Evolutionary conservation across 208 protist genomes (phyloP), one percentile per base, ranked within the genome.

Genomic region (Leishmania turanica): DNA sequence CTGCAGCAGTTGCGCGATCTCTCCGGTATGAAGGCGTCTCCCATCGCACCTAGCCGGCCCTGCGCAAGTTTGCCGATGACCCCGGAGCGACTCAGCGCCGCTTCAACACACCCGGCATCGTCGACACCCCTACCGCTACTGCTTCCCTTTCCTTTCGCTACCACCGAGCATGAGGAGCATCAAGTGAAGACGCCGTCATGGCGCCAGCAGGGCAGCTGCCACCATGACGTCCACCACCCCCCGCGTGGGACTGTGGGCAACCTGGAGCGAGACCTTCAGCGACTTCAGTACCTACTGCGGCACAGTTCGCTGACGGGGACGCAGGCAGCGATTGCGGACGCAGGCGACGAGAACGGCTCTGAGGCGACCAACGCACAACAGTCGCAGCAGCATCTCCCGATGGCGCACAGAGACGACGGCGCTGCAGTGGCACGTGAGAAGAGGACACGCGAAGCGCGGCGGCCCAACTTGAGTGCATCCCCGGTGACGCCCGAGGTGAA

Each of bases 1-100:
- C 40, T 86, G 56, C 64, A 86, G 56, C 82, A 86, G 78, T 60
- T 86, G 24, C 72, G 77, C 17, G 82, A 82, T 19, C 78, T 86
- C 31, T 86, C 82, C 17, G 77, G 71, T 19, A 69, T 85, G 37
- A 79, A 65, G 8, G 78, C 77, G 60, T 86, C 82, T 7, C 82
- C 82, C 1, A 86, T 86, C 42, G n/a, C 82, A 13, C 77, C 82
- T 45, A 53, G 75, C 5, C 82, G 69, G 19, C 31, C 78, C 31
- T 82, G 77, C 66, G 51, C 72, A 9, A 86, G 82, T 17, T 40
- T 86, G 72, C 78, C 72, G 13, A 66, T 31, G 13, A 86, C 78
- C 37, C 82, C 82, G n/a, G 60, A 70, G 66, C 40, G 65, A 37
- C 21, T 77, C 21, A n/a, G 49, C 73, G 15, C 37, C 2, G 58